Base-by-base conservation (phyloP, 176 grass and related monocot species). In the Oryza longistaminata region DNA sequence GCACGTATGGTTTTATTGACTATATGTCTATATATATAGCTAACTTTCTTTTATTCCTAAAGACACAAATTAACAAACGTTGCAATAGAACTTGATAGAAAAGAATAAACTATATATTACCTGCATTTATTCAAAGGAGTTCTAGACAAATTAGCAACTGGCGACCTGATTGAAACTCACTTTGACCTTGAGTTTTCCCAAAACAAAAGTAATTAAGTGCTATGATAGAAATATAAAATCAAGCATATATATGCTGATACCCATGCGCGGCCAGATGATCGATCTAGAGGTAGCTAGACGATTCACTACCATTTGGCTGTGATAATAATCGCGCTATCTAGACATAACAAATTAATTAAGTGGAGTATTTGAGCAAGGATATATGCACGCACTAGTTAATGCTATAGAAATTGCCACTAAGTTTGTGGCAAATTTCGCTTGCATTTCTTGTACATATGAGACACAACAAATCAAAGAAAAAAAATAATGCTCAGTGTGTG, bases 161-260 rank as follows among this genome's bases (percentile, higher is more conserved):
- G 11, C 16, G 70, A 45, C 1, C 46, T 39, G 17, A 34, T 75
- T 87, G 71, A 69, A 81, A 68, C 81, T 75, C 44, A 87, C 31
- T 75, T 42, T 75, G 61, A 75, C 78, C 71, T 43, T 44, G n/a
- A 65, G 44, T 69, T 58, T 81, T 81, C 24, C n/a, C n/a, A n/a
- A n/a, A 29, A 7, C 27, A 45, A 29, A 43, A 43, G 8, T 45
- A 45, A 3, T 14, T 50, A 15, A 15, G 14, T 50, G 13, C 48
- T 50, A 50, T 12, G 11, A 14, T 50, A 50, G 48, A 5, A 12
- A 48, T 48, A 48, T 48, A 14, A 48, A 48, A 12, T 14, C 45
- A 48, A 13, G 11, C 44, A 31, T 45, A n/a, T n/a, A n/a, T n/a
- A 78, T 76, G 7, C 46, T 27, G 34, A 13, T 3, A 10, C 55